Percentiles rank a stretch among this genome's conserved stretches.
phyloP scores from a whole-genome alignment of 2,329 filamentous ascomycete species.

The Aciculosporium take region DNA sequence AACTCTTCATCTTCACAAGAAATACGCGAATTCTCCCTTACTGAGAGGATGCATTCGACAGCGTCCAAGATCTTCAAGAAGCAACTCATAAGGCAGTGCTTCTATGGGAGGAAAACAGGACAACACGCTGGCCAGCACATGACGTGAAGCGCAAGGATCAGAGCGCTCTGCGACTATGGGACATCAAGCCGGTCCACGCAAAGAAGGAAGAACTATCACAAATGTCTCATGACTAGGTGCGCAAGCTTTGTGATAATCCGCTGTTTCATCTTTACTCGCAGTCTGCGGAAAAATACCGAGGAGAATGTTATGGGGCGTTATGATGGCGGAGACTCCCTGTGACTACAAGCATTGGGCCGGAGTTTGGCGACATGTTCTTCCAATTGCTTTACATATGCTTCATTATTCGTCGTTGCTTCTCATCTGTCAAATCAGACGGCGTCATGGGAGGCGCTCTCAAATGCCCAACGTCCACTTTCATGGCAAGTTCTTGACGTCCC shows the following conservation, averaged over 20 bases:
- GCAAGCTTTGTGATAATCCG: slow-evolving; percentile 8
- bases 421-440: not conserved
- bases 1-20: not conserved
- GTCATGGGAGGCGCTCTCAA: not conserved
- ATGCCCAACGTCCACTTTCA: slow-evolving; percentile 8
- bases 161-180: slow-evolving; percentile 19
- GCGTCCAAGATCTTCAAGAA: slow-evolving; percentile 19
- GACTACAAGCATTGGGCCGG: not conserved
- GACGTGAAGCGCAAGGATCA: slow-evolving; percentile 6
- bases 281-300: not conserved
- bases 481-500: slow-evolving; percentile 35
- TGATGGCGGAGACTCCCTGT: not conserved
- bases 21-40: not conserved
- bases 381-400: not conserved
- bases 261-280: slow-evolving; percentile 1
- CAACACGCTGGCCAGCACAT: slow-evolving; percentile 21
- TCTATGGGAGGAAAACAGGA: slow-evolving; percentile 21
- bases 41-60: slow-evolving; percentile 5
- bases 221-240: slow-evolving; percentile 26
- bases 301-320: not conserved
- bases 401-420: not conserved
- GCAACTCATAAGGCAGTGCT: slow-evolving; percentile 23
- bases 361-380: not conserved
- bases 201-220: slow-evolving; percentile 21
- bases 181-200: slow-evolving; percentile 19